Percentiles rank a stretch among this genome's conserved stretches.
Conservation (phyloP, 2,329 filamentous ascomycete species). For the Nannizzia gypsea region DNA sequence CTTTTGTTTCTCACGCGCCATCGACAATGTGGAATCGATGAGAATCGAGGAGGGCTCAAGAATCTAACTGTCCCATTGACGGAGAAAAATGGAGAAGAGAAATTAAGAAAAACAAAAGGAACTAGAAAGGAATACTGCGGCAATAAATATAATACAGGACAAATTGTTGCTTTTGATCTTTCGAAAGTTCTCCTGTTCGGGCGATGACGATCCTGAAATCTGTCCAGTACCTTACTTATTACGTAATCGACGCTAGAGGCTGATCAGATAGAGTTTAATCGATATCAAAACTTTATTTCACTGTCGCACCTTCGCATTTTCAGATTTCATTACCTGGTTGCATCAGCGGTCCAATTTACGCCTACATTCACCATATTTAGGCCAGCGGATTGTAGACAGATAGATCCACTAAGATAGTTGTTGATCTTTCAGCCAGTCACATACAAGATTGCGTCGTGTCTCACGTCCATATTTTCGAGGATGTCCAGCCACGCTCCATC, state of each 20-base stretch:
- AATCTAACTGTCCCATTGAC: neutral
- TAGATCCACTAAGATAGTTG: neutral
- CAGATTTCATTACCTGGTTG: neutral
- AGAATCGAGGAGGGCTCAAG: neutral
- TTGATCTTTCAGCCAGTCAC: neutral
- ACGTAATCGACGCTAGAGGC: neutral
- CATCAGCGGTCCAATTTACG: neutral
- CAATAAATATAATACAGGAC: neutral
- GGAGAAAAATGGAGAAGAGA: neutral
- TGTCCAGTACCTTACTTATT: constrained; percentile 3
- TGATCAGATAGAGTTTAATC: neutral
- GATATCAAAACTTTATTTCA: neutral
- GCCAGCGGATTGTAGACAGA: neutral
- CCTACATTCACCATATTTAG: neutral
- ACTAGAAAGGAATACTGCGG: neutral
- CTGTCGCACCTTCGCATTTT: neutral
- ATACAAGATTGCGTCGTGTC: neutral
- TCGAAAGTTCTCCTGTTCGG: neutral
- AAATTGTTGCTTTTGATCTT: neutral
- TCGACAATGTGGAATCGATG: constrained; percentile 22
- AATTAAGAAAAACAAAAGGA: neutral
- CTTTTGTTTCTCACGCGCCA: constrained; percentile 62
- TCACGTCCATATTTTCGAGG: neutral
- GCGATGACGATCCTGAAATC: constrained; percentile 6
- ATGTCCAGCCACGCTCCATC: neutral